Evolutionary conservation across 331 rosid species (phyloP).

Genomic region (Quercus lobata): DNA sequence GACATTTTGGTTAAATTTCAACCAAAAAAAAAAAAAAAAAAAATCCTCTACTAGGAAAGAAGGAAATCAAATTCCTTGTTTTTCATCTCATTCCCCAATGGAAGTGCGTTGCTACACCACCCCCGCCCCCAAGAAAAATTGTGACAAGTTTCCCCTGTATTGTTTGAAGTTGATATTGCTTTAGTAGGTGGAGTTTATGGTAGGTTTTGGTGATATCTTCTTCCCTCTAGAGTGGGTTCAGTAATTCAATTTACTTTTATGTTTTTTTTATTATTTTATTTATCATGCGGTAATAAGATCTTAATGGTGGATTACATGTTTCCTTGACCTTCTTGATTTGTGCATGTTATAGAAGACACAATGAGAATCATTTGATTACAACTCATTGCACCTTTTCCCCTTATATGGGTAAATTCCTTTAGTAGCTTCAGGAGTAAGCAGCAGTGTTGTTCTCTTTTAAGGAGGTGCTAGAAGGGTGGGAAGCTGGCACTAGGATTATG

Average conservation of each 20-base stretch:
- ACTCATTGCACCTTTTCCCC: not conserved
- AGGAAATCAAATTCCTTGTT: not conserved
- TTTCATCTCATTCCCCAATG: not conserved
- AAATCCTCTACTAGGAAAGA: not conserved
- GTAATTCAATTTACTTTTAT: not conserved
- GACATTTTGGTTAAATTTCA: not conserved
- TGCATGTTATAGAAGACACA: not conserved
- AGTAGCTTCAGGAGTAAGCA: too few relatives aligned
- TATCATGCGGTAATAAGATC: not conserved
- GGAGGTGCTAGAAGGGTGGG: not conserved
- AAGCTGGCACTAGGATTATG: not conserved
- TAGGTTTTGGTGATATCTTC: not conserved
- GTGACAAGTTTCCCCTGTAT: not conserved
- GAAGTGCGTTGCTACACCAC: too few relatives aligned
- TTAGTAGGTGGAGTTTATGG: not conserved
- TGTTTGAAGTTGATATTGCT: not conserved
- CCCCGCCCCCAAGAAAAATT: not conserved
- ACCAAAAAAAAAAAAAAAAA: not conserved
- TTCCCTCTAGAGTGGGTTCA: not conserved
- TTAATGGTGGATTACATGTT: not conserved
- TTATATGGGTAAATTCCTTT: too few relatives aligned
- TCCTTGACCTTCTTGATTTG: not conserved
- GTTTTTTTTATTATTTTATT: not conserved
- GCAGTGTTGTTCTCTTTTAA: not conserved
- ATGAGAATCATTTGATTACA: not conserved